Base-by-base conservation (phyloP, 257 asterid genomes). In the Phtheirospermum japonicum region DNA sequence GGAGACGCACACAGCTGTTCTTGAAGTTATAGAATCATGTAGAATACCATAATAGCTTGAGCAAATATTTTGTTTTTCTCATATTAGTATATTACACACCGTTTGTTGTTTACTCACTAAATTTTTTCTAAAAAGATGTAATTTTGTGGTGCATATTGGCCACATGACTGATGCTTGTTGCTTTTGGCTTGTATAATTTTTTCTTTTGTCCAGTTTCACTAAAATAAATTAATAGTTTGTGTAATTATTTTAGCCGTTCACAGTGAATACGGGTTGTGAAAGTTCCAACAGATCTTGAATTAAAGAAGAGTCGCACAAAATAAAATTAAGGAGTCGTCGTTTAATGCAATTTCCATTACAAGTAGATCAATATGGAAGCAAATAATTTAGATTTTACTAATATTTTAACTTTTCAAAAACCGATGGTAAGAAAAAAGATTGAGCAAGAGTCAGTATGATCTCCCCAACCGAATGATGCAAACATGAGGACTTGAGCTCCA, bases 1-100 rank as follows among this genome's bases (percentile, higher is more conserved):
- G 3, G 94, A 87, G 80, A 85, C 96, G 2, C 89, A 83, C 75
- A 67, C 73, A 19, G 64, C 82, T 32, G 87, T 87, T 76, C 83
- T 87, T 59, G 94, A 85, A 76, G 96, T 87, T 5, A 87, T 87
- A 17, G 94, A 85, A 60, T 87, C 96, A n/a, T 87, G 96, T 75
- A 76, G 89, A 72, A 72, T 76, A 42, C 84, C 65, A 9, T 86
- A 85, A 85, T 62, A 50, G 64, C 53, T 30, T 18, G 31, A 65
- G 40, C 46, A 32, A 46, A 46, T 36, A 16, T 19, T 34, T 57
- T 18, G 37, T 5, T 59, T 43, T 53, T 45, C 54, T 26, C 39
- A n/a, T 13, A 30, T 42, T 23, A 23, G 28, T 48, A 30, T 37
- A 42, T 45, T 14, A 61, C 57, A 36, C 66, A 30, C 14, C 9